phyloP scores from a whole-genome alignment of 208 protist genomes.

The Leptomonas pyrrhocoris region DNA sequence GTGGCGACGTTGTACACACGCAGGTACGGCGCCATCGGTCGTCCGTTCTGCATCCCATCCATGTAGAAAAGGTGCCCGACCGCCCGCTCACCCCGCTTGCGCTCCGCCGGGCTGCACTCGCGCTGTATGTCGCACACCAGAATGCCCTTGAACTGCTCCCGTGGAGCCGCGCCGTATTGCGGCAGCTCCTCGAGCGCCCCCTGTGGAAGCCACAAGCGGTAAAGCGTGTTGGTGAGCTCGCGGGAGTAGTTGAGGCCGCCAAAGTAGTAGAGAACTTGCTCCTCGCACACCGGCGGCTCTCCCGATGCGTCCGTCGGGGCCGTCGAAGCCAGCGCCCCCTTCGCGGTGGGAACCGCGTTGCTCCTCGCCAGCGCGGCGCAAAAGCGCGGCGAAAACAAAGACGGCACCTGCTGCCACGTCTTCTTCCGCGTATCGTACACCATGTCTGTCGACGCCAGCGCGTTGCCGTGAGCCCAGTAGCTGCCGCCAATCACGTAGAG shows the following conservation, averaged over 20 bases:
- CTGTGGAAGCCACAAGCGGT: slow-evolving; percentile 47
- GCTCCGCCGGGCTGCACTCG: slow-evolving; percentile 31
- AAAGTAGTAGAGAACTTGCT: slow-evolving; percentile 49
- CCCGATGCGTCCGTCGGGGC: not conserved
- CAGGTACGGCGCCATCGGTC: slow-evolving; percentile 43
- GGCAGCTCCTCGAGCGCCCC: slow-evolving; percentile 43
- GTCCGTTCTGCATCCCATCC: slow-evolving; percentile 54
- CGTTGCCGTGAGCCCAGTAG: slow-evolving; percentile 64
- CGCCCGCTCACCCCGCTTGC: slow-evolving; percentile 15
- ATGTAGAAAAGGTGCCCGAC: slow-evolving; percentile 55
- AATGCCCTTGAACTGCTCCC: slow-evolving; percentile 54
- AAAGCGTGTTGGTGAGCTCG: slow-evolving; percentile 41
- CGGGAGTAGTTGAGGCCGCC: slow-evolving; percentile 49
- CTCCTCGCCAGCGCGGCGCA: slow-evolving; percentile 48
- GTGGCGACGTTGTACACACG: slow-evolving; percentile 48
- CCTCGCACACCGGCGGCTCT: not conserved
- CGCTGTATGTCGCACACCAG: slow-evolving; percentile 51
- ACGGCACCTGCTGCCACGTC: slow-evolving; percentile 43
- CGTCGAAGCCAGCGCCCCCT: not conserved
- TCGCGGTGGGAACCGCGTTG: slow-evolving; percentile 11
- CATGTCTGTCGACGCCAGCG: slow-evolving; percentile 47
- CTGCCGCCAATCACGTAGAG: slow-evolving; percentile 61
- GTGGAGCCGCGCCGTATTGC: slow-evolving; percentile 51
- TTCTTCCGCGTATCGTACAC: slow-evolving; percentile 34
- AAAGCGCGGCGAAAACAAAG: slow-evolving; percentile 48